phyloP scores from a whole-genome alignment of 2,329 filamentous ascomycete species.

The Arthrobotrys megalospora region DNA sequence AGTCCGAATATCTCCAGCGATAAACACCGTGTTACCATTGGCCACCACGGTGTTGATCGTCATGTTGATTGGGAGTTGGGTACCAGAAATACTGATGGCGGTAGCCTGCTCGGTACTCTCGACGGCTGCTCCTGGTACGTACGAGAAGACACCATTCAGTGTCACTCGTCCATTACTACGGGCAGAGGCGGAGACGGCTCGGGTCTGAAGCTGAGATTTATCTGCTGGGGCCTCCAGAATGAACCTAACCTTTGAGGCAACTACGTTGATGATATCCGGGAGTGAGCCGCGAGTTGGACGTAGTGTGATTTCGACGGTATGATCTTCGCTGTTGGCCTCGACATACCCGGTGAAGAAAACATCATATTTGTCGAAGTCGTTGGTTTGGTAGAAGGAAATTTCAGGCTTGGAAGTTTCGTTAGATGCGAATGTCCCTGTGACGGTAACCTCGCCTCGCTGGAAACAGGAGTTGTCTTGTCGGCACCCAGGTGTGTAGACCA shows the following conservation, averaged over 20 bases:
- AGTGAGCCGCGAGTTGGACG: constrained; percentile 77
- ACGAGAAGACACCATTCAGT: constrained; percentile 92
- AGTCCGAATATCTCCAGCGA: constrained; percentile 72
- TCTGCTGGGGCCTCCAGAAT: constrained; percentile 67
- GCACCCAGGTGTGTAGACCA: constrained; percentile 93
- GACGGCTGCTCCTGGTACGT: constrained; percentile 80
- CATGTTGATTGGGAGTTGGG: constrained; percentile 73
- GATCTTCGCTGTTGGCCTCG: constrained; percentile 79
- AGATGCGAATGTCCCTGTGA: constrained; percentile 80
- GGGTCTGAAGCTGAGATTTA: constrained; percentile 69
- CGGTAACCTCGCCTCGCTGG: constrained; percentile 83
- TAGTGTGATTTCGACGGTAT: constrained; percentile 85
- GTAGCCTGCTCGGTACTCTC: constrained; percentile 77
- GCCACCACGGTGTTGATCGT: constrained; percentile 39
- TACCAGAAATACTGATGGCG: constrained; percentile 81
- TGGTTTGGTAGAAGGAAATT: constrained; percentile 84
- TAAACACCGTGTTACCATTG: constrained; percentile 34
- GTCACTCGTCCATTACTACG: constrained; percentile 65
- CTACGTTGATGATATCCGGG: constrained; percentile 77
- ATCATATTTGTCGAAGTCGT: constrained; percentile 97
- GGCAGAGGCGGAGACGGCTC: background rate
- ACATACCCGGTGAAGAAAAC: constrained; percentile 88
- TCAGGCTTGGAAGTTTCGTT: constrained; percentile 67
- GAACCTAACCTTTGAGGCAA: constrained; percentile 91
- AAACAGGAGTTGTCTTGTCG: constrained; percentile 82